Percentiles rank a stretch among this genome's conserved stretches.
These are phyloP conservation scores for Noccaea bulbosa DNA, from an alignment of 345 rosid species.

Conservation along the genomic window DNA sequence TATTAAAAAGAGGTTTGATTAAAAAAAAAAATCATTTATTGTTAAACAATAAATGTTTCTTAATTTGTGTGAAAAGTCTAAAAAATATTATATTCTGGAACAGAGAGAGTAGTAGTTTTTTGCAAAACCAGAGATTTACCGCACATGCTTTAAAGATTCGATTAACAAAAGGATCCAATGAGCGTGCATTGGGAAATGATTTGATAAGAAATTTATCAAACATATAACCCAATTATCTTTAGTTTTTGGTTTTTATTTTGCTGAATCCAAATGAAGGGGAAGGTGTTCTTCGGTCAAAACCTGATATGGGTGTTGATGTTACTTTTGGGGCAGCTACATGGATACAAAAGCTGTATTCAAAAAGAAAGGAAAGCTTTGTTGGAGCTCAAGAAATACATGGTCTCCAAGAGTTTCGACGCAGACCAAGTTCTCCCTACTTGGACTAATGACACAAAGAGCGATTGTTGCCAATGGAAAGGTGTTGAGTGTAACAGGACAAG, in stretches of 20 bases:
- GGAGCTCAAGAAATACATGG: not conserved
- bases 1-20: too few species aligned
- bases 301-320: slow-evolving; percentile 10
- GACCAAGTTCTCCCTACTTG: not conserved
- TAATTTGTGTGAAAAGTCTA: too few species aligned
- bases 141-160: not conserved
- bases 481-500: slow-evolving; percentile 1
- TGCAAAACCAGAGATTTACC: too few species aligned
- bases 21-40: too few species aligned
- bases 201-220: not conserved
- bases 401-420: not conserved
- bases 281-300: not conserved
- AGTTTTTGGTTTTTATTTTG: not conserved
- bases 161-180: too few species aligned
- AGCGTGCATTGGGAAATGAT: too few species aligned
- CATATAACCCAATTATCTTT: not conserved
- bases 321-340: slow-evolving; percentile 5
- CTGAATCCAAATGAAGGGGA: not conserved
- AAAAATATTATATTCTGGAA: too few species aligned
- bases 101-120: too few species aligned
- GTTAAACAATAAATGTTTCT: too few species aligned
- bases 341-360: slow-evolving; percentile 5
- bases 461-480: slow-evolving; percentile 19
- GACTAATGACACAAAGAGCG: slow-evolving; percentile 14
- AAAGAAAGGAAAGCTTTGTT: slow-evolving; percentile 17